phyloP scores from a whole-genome alignment of 495 filamentous ascomycete species.

The Ascobolus immersus region DNA sequence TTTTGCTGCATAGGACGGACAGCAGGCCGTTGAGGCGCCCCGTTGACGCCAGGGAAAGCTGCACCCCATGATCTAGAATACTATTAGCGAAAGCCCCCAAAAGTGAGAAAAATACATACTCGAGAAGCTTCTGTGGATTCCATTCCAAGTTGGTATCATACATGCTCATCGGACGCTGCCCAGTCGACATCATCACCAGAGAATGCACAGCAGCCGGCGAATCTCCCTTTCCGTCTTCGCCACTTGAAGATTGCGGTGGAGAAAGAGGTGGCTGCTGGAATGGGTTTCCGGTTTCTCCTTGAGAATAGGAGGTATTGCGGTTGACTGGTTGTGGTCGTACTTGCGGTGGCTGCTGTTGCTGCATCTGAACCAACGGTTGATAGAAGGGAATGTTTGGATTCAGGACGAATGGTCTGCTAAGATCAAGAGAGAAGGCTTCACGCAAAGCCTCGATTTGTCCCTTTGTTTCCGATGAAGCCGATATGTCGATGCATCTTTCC shows the following conservation, averaged over 20 bases:
- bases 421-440: conserved; percentile 80
- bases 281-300: conserved; percentile 21
- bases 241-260: conserved; percentile 52
- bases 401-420: conserved; percentile 60
- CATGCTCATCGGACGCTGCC: conserved; percentile 32
- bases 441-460: conserved; percentile 71
- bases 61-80: conserved; percentile 15
- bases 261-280: conserved; percentile 55
- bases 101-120: conserved; percentile 32
- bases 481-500: conserved; percentile 57
- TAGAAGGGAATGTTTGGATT: conserved; percentile 64
- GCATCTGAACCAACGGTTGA: conserved; percentile 33
- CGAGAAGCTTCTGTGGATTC: conserved; percentile 85
- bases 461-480: conserved; percentile 84
- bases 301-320: conserved; percentile 19
- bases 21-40: conserved; percentile 4
- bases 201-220: conserved; percentile 48
- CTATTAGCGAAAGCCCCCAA: conserved; percentile 1
- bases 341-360: conserved; percentile 23
- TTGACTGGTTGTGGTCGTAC: conserved; percentile 20
- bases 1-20: too few relatives aligned
- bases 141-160: conserved; percentile 30
- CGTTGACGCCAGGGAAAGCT: conserved; percentile 15
- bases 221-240: conserved; percentile 54
- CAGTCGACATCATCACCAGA: conserved; percentile 46